These are phyloP conservation scores for Euphorbia lathyris DNA, from an alignment of 345 rosid species.

Conservation along the genomic window DNA sequence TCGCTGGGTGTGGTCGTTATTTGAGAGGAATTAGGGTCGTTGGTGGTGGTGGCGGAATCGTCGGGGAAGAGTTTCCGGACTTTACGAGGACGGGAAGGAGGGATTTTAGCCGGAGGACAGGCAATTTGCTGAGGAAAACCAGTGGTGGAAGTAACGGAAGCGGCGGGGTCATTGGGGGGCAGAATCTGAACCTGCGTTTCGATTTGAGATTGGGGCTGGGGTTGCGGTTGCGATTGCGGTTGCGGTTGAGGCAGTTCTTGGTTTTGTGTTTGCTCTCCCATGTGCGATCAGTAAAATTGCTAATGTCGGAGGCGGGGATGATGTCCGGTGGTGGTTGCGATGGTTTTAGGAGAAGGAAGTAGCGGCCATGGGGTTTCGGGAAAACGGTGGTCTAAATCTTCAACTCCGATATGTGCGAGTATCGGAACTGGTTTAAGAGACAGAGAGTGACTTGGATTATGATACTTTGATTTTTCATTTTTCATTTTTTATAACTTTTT, in stretches of 20 bases:
- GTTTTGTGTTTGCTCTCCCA: slow-evolving; percentile 66
- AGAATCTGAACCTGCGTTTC: slow-evolving; percentile 18
- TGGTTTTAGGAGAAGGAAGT: neutral
- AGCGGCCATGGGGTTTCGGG: neutral
- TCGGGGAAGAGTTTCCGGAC: slow-evolving; percentile 72
- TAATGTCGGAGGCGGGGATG: neutral
- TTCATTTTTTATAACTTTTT: too few species aligned
- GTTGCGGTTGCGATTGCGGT: slow-evolving; percentile 19
- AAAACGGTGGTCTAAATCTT: neutral
- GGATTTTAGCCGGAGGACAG: slow-evolving; percentile 82
- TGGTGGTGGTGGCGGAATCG: slow-evolving; percentile 22
- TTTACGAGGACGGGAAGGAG: slow-evolving; percentile 92
- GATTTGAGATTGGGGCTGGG: slow-evolving; percentile 29
- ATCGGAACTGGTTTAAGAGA: neutral
- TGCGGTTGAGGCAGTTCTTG: slow-evolving; percentile 27
- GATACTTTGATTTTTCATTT: too few species aligned
- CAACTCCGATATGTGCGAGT: neutral
- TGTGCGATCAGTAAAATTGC: slow-evolving; percentile 28
- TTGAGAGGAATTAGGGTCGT: slow-evolving; percentile 27
- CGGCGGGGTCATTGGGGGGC: slow-evolving; percentile 18
- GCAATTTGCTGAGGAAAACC: slow-evolving; percentile 32
- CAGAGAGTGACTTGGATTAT: neutral
- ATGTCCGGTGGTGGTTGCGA: neutral
- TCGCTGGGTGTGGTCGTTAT: slow-evolving; percentile 11
- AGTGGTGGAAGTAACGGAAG: slow-evolving; percentile 19